These are phyloP conservation scores for Astraeus odoratus DNA, from an alignment of 768 basidiomycete genomes.

Conservation along the genomic window DNA sequence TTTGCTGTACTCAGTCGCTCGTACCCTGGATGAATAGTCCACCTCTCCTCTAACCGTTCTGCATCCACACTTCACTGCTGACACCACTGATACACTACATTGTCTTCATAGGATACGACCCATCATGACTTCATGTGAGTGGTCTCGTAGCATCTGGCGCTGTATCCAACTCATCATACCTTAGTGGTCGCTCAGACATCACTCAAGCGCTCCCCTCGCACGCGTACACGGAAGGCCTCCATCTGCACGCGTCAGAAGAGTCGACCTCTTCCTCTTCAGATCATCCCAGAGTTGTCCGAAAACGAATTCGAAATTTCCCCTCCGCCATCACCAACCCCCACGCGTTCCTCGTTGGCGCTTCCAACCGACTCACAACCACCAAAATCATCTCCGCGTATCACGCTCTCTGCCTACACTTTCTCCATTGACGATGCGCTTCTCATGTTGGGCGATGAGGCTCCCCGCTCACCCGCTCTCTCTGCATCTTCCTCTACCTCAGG, in stretches of 20 bases:
- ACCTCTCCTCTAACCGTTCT: conserved; percentile 2
- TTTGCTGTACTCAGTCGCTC: background rate
- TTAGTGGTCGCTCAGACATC: conserved; percentile 21
- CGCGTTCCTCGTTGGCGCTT: conserved; percentile 10
- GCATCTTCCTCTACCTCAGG: conserved; percentile 33
- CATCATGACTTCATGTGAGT: conserved; percentile 20
- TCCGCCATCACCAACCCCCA: conserved; percentile 12
- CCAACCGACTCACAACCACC: background rate
- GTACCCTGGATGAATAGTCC: conserved; percentile 2
- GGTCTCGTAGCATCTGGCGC: background rate
- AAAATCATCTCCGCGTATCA: conserved; percentile 17
- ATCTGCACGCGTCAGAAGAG: conserved; percentile 10
- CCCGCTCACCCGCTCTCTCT: conserved; percentile 25
- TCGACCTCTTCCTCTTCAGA: conserved; percentile 25
- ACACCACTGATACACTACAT: background rate
- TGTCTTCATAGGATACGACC: conserved; percentile 6
- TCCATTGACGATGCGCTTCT: conserved; percentile 26
- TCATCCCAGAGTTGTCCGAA: conserved; percentile 26
- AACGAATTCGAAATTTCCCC: conserved; percentile 7
- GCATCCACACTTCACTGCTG: background rate
- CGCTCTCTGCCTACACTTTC: conserved; percentile 25
- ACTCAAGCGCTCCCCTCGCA: conserved; percentile 20
- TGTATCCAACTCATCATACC: conserved; percentile 2
- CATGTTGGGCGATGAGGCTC: conserved; percentile 16
- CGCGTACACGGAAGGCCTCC: conserved; percentile 15